Evolutionary conservation across 371 early-diverging fungal species (phyloP).

Genomic region (Mortierella sp.): DNA sequence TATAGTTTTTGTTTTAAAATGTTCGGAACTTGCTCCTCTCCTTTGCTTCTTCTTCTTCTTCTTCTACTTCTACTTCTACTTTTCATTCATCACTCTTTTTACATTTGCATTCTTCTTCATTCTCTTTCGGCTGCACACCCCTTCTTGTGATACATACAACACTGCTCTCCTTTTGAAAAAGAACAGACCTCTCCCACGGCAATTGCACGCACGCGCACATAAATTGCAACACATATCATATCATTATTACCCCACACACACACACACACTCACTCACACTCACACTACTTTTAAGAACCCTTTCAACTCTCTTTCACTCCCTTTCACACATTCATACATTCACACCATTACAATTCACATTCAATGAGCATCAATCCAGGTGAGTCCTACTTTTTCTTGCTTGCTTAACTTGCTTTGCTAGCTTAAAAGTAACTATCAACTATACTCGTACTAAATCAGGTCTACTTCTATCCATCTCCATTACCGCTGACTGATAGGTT

Average conservation of each 20-base stretch:
- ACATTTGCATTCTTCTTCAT: background rate
- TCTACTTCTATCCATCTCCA: too few species aligned
- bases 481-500: conserved; percentile 2
- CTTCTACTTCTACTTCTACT: background rate
- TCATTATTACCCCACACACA: too few species aligned
- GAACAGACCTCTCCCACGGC: background rate
- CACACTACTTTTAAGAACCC: background rate
- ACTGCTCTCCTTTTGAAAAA: too few species aligned
- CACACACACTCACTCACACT: too few species aligned
- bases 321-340: background rate
- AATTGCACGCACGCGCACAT: background rate
- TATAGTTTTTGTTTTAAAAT: too few species aligned
- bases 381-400: background rate
- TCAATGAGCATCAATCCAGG: conserved; percentile 38
- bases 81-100: background rate
- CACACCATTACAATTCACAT: background rate
- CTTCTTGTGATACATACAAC: too few species aligned
- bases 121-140: background rate
- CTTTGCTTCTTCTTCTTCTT: background rate
- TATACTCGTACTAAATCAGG: background rate
- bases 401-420: background rate
- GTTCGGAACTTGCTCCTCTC: too few species aligned
- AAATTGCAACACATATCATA: too few species aligned
- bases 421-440: background rate
- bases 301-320: background rate